These are phyloP conservation scores for Wallacemonas rigidus DNA, from an alignment of 208 protist genomes.

Conservation along the genomic window DNA sequence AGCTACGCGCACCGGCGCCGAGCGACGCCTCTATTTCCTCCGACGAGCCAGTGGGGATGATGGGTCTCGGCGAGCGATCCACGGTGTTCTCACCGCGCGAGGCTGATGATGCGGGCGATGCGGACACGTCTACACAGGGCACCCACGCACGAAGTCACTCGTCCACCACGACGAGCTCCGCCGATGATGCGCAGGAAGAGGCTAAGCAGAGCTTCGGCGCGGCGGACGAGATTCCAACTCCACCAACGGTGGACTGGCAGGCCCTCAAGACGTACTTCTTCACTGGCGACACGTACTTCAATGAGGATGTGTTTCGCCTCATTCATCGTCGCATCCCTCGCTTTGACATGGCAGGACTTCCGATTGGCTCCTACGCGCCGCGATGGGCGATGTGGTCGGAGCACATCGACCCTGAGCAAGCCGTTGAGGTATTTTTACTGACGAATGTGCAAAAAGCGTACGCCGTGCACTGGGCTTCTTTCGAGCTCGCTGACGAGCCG, in stretches of 20 bases:
- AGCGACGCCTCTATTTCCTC: not conserved
- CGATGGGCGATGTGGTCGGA: slow-evolving; percentile 56
- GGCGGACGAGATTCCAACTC: not conserved
- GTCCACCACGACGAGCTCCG: not conserved
- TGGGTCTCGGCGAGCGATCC: not conserved
- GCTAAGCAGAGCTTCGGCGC: slow-evolving; percentile 29
- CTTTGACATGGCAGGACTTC: slow-evolving; percentile 71
- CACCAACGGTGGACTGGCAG: slow-evolving; percentile 29
- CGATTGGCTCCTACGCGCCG: slow-evolving; percentile 87
- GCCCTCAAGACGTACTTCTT: slow-evolving; percentile 59
- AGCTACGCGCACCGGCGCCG: not conserved
- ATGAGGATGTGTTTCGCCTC: slow-evolving; percentile 41
- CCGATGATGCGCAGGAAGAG: slow-evolving; percentile 19
- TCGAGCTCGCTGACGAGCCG: slow-evolving; percentile 74
- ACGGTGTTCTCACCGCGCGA: slow-evolving; percentile 1
- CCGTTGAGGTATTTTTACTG: slow-evolving; percentile 70
- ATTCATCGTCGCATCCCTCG: slow-evolving; percentile 46
- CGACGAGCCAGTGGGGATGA: not conserved
- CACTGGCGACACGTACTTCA: slow-evolving; percentile 62
- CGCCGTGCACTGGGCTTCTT: slow-evolving; percentile 88
- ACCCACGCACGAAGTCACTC: not conserved
- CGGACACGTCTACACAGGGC: slow-evolving; percentile 1
- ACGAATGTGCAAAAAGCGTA: slow-evolving; percentile 43
- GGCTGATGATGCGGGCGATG: not conserved
- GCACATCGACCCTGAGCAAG: slow-evolving; percentile 73